Conservation (phyloP, 2,329 filamentous ascomycete species). For the Didymellaceae sp. region DNA sequence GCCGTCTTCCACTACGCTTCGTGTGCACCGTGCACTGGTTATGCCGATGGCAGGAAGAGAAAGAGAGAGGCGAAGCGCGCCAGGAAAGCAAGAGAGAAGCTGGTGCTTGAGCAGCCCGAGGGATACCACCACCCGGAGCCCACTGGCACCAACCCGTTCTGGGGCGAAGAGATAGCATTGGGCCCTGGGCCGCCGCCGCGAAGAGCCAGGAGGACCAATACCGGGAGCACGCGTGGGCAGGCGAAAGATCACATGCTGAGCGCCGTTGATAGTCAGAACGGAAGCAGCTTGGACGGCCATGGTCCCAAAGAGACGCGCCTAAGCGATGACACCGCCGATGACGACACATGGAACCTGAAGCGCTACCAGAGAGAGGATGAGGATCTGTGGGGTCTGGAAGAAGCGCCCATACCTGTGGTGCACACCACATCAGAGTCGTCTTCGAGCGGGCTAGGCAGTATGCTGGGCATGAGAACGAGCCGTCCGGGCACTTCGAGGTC, state of each 20-base stretch:
- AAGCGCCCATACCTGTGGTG: conserved; percentile 45
- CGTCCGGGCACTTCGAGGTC: conserved; percentile 41
- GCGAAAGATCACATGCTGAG: conserved; percentile 63
- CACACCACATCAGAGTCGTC: conserved; percentile 39
- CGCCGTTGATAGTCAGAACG: conserved; percentile 54
- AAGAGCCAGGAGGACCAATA: conserved; percentile 63
- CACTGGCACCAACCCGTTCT: conserved; percentile 86
- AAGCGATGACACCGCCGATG: conserved; percentile 45
- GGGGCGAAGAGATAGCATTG: conserved; percentile 83
- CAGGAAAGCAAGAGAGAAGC: conserved; percentile 67
- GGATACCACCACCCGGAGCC: conserved; percentile 80
- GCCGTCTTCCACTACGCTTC: conserved; percentile 79
- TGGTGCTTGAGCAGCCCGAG: conserved; percentile 73
- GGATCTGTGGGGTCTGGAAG: conserved; percentile 77
- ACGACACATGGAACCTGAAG: conserved; percentile 73
- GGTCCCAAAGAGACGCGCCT: conserved; percentile 31
- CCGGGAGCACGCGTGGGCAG: conserved; percentile 61
- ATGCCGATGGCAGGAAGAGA: conserved; percentile 72
- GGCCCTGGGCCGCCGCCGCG: conserved; percentile 75
- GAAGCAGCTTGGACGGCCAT: conserved; percentile 46
- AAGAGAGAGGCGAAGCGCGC: conserved; percentile 73
- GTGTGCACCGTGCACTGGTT: conserved; percentile 78
- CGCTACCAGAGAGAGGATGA: conserved; percentile 89
- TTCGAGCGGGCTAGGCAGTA: conserved; percentile 36
- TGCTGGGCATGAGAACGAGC: conserved; percentile 22